Percentiles rank a stretch among this genome's conserved stretches.
Evolutionary conservation across 2,329 filamentous ascomycete species (phyloP).

Genomic region (Ceratocystis papillata): DNA sequence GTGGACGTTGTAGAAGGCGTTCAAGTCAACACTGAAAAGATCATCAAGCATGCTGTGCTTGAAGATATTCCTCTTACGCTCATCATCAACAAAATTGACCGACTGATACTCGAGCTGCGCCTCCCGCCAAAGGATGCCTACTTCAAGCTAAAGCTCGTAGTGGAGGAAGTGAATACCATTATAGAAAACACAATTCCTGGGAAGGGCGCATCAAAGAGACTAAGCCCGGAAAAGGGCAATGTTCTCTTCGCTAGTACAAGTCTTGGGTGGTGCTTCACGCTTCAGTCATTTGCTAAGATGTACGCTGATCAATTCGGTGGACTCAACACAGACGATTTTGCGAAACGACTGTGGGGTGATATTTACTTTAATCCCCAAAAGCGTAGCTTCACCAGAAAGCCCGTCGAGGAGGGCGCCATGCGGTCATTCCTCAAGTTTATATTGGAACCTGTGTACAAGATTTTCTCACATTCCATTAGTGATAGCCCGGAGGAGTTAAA

Average conservation of each 20-base stretch:
- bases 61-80: slow-evolving; percentile 82
- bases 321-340: slow-evolving; percentile 73
- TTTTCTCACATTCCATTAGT: slow-evolving; percentile 90
- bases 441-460: slow-evolving; percentile 92
- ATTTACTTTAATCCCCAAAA: slow-evolving; percentile 90
- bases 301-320: slow-evolving; percentile 81
- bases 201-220: slow-evolving; percentile 62
- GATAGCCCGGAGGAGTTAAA: slow-evolving; percentile 78
- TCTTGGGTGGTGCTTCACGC: slow-evolving; percentile 94
- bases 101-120: slow-evolving; percentile 85
- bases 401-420: slow-evolving; percentile 66
- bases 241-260: slow-evolving; percentile 91
- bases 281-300: slow-evolving; percentile 91
- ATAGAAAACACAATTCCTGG: slow-evolving; percentile 82
- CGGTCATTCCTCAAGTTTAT: slow-evolving; percentile 91
- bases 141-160: slow-evolving; percentile 97
- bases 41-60: slow-evolving; percentile 88
- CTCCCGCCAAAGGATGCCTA: slow-evolving; percentile 91
- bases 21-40: slow-evolving; percentile 93
- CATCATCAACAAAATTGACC: slow-evolving; percentile 95
- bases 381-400: slow-evolving; percentile 83
- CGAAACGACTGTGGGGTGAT: slow-evolving; percentile 82
- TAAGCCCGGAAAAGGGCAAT: slow-evolving; percentile 95
- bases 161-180: slow-evolving; percentile 93
- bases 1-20: slow-evolving; percentile 98